Conservation (phyloP, 2,329 filamentous ascomycete genomes). For the Cercospora janseana region DNA sequence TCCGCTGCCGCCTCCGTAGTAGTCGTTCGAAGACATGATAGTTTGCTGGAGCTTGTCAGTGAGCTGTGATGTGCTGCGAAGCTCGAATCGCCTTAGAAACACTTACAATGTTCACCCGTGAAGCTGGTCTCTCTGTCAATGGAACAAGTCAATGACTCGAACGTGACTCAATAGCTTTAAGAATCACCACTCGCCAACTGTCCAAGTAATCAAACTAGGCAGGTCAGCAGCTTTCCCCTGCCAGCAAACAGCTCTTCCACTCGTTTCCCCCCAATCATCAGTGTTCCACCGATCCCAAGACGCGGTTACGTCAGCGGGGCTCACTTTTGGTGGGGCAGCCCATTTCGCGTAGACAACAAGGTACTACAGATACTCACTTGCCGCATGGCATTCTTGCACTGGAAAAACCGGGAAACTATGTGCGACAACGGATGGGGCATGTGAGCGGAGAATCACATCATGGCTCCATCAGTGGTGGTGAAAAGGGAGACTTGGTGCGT, state of each 20-base stretch:
- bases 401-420: conserved; percentile 7
- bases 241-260: too few species aligned
- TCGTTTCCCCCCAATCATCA: too few species aligned
- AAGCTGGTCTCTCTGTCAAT: neutral
- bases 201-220: too few species aligned
- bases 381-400: neutral
- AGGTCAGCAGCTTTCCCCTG: too few species aligned
- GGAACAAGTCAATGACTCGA: neutral
- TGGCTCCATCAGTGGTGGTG: neutral
- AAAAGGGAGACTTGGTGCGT: too few species aligned
- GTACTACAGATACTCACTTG: neutral
- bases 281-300: too few species aligned
- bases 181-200: too few species aligned
- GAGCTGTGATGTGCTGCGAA: neutral
- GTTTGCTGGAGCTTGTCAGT: conserved; percentile 1
- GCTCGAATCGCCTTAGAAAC: neutral
- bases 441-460: conserved; percentile 4
- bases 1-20: conserved; percentile 27
- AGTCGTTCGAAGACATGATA: conserved; percentile 33
- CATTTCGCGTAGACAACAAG: too few species aligned
- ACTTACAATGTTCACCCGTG: neutral
- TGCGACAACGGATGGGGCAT: neutral
- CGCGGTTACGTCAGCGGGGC: neutral
- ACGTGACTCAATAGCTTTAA: too few species aligned
- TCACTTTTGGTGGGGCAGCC: too few species aligned